Evolutionary conservation across 208 protist genomes (phyloP).

Genomic region (Leishmania amazonensis): DNA sequence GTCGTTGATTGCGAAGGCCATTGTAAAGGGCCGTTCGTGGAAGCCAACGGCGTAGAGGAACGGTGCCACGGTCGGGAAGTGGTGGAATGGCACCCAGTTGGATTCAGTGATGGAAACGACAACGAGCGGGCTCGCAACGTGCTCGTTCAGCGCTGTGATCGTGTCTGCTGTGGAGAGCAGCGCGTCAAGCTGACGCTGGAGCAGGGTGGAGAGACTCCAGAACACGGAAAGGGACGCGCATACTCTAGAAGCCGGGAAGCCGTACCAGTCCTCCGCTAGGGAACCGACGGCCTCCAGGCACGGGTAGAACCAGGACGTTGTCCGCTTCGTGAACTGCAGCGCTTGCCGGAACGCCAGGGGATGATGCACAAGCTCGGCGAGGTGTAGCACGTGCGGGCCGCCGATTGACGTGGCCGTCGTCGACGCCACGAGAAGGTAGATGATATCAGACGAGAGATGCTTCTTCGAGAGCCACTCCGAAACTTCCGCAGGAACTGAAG

Average conservation of each 20-base stretch:
- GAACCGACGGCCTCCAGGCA: conserved; percentile 46
- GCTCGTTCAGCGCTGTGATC: conserved; percentile 58
- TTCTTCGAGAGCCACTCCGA: conserved; percentile 13
- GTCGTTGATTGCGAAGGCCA: conserved; percentile 80
- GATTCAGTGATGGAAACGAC: conserved; percentile 41
- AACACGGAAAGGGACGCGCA: conserved; percentile 57
- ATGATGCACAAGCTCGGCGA: conserved; percentile 53
- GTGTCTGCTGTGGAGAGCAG: conserved; percentile 17
- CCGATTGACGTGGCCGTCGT: conserved; percentile 3
- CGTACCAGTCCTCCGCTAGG: conserved; percentile 53
- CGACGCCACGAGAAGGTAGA: conserved; percentile 32
- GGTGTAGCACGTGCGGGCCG: conserved; percentile 15
- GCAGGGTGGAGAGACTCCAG: conserved; percentile 73
- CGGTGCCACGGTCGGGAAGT: conserved; percentile 56
- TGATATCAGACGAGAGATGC: conserved; percentile 25
- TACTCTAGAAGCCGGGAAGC: conserved; percentile 34
- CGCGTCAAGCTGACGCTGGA: conserved; percentile 56
- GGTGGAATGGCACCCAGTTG: conserved; percentile 50
- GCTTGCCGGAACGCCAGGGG: conserved; percentile 46
- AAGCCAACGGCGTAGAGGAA: conserved; percentile 59
- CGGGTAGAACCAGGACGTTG: conserved; percentile 78
- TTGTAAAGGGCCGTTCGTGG: conserved; percentile 23
- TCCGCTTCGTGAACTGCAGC: conserved; percentile 40
- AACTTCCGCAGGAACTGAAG: not conserved
- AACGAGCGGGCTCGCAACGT: conserved; percentile 76